Percentiles rank a stretch among this genome's conserved stretches.
Evolutionary conservation across 495 filamentous ascomycete species (phyloP).

Genomic region (Penicillium odoratum): DNA sequence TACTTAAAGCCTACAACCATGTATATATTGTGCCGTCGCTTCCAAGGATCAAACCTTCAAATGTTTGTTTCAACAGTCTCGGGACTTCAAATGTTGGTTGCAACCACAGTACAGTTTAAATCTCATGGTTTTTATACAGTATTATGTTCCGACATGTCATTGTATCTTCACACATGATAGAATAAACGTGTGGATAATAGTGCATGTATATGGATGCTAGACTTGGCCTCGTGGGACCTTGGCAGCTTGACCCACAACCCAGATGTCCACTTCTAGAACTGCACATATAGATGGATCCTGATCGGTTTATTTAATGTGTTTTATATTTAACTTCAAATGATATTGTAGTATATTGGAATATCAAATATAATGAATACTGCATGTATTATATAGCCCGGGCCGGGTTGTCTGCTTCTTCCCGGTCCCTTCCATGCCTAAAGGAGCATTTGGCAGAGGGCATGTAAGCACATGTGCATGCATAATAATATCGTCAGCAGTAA

Average conservation of each 20-base stretch:
- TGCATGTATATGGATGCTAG: background rate
- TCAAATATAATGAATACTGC: too few species aligned
- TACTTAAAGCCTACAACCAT: too few species aligned
- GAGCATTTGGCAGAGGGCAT: background rate
- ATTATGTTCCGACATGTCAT: too few species aligned
- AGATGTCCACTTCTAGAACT: background rate
- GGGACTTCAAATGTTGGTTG: too few species aligned
- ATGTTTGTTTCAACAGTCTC: too few species aligned
- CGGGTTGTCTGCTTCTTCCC: background rate
- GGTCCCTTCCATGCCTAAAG: background rate
- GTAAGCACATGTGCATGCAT: background rate
- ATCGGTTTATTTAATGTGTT: background rate
- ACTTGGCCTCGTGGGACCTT: background rate
- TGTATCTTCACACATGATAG: too few species aligned
- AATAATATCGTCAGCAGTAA: background rate
- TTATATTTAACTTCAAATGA: background rate
- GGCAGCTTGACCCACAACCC: background rate
- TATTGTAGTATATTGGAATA: background rate
- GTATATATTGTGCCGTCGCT: too few species aligned
- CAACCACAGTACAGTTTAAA: too few species aligned
- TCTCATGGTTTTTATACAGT: too few species aligned
- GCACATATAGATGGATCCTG: background rate
- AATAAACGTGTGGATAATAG: background rate
- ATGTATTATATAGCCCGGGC: too few species aligned
- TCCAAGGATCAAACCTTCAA: too few species aligned